Evolutionary conservation across 108 stramenopile species (phyloP).

Genomic region (Cylindrotheca closterium): DNA sequence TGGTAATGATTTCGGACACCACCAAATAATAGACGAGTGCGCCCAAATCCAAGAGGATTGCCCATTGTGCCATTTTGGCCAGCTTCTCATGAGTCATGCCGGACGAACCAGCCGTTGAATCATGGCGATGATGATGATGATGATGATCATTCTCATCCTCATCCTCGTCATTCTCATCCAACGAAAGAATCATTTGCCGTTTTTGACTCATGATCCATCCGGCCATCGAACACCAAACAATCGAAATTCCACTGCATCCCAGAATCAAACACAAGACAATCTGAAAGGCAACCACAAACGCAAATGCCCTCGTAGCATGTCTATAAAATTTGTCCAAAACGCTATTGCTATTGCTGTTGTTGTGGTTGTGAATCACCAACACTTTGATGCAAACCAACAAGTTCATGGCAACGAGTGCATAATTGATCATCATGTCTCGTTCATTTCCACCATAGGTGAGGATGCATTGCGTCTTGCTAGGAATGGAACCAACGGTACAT

Average conservation of each 20-base stretch:
- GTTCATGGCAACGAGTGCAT: constrained; percentile 19
- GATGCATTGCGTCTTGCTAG: constrained; percentile 24
- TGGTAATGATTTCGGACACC: constrained; percentile 37
- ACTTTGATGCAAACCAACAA: background rate
- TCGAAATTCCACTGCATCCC: constrained; percentile 52
- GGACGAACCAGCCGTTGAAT: background rate
- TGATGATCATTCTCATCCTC: background rate
- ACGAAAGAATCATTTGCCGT: background rate
- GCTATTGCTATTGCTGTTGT: background rate
- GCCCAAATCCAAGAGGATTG: constrained; percentile 6
- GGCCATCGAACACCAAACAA: constrained; percentile 52
- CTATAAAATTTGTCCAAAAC: background rate
- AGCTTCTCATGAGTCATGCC: background rate
- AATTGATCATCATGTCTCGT: constrained; percentile 26
- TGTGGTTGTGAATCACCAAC: background rate
- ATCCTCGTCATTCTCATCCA: background rate
- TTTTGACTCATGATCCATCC: constrained; percentile 39
- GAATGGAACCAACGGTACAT: constrained; percentile 8
- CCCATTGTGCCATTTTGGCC: background rate
- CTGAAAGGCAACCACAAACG: constrained; percentile 39
- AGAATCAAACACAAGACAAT: constrained; percentile 43
- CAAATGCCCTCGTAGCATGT: background rate
- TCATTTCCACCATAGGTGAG: constrained; percentile 23
- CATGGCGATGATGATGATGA: too few relatives aligned
- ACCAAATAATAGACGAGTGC: constrained; percentile 41